phyloP scores from a whole-genome alignment of 805 yeast species.

The Candida fluviatilis region DNA sequence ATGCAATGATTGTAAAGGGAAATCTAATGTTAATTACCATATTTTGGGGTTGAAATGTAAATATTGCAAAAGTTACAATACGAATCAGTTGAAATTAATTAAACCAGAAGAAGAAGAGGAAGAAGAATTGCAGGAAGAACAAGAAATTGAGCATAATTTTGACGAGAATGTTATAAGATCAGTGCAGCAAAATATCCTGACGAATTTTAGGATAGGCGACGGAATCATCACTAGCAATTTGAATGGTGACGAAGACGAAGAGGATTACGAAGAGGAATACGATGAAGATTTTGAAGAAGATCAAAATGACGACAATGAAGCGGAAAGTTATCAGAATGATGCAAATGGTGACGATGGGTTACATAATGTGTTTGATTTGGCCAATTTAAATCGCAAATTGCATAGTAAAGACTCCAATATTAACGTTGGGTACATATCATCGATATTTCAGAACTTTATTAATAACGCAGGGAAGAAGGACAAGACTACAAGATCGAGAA shows the following conservation, averaged over 20 bases:
- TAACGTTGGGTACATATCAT: slow-evolving; percentile 31
- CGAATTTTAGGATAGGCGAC: slow-evolving; percentile 35
- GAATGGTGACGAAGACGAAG: slow-evolving; percentile 22
- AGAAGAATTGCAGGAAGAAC: slow-evolving; percentile 18
- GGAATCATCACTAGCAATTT: slow-evolving; percentile 16
- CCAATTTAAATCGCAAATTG: slow-evolving; percentile 18
- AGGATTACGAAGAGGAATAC: slow-evolving; percentile 11
- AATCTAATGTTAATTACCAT: slow-evolving; percentile 71
- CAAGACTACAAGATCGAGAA: neutral
- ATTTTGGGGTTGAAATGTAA: slow-evolving; percentile 84
- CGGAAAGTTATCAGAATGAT: slow-evolving; percentile 20
- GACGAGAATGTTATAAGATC: slow-evolving; percentile 23
- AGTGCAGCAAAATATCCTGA: slow-evolving; percentile 30
- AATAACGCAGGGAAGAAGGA: slow-evolving; percentile 18
- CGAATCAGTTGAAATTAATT: slow-evolving; percentile 64
- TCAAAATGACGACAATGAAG: slow-evolving; percentile 9
- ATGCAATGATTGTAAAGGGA: slow-evolving; percentile 87
- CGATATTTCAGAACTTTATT: slow-evolving; percentile 35
- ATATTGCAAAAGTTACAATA: slow-evolving; percentile 84
- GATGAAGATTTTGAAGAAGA: neutral
- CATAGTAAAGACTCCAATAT: slow-evolving; percentile 13
- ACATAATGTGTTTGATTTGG: slow-evolving; percentile 22
- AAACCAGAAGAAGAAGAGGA: slow-evolving; percentile 58
- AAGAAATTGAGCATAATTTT: slow-evolving; percentile 9
- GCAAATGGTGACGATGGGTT: slow-evolving; percentile 13